Evolutionary conservation across 2,329 filamentous ascomycete genomes (phyloP).

Genomic region (Pseudogymnoascus destructans): DNA sequence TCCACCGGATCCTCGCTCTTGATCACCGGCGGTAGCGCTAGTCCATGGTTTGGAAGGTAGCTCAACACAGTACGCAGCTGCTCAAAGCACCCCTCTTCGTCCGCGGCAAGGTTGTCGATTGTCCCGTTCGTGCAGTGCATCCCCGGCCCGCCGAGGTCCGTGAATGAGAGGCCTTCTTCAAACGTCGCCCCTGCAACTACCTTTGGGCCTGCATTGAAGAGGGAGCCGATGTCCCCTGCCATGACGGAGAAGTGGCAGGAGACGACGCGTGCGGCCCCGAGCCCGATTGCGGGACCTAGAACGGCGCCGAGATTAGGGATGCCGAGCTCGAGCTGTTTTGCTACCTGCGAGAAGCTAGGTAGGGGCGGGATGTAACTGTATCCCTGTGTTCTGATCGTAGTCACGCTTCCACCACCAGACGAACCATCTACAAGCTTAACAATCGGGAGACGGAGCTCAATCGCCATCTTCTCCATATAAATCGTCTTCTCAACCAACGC

Average conservation of each 20-base stretch:
- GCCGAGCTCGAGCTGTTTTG: constrained; percentile 46
- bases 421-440: constrained; percentile 52
- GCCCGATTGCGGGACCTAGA: constrained; percentile 48
- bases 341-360: constrained; percentile 37
- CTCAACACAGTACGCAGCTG: constrained; percentile 43
- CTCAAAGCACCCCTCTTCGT: constrained; percentile 48
- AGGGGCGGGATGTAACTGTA: constrained; percentile 49
- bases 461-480: constrained; percentile 48
- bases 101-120: constrained; percentile 48
- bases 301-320: constrained; percentile 53
- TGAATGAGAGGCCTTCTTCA: constrained; percentile 46
- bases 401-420: constrained; percentile 49
- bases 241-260: constrained; percentile 53
- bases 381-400: constrained; percentile 40
- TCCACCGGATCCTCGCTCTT: constrained; percentile 35
- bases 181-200: constrained; percentile 51
- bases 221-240: constrained; percentile 46
- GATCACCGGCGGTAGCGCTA: constrained; percentile 38
- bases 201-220: constrained; percentile 52
- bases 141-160: constrained; percentile 44
- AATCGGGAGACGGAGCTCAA: constrained; percentile 44
- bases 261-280: constrained; percentile 48
- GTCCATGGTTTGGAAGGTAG: constrained; percentile 45
- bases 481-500: constrained; percentile 43
- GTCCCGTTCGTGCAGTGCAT: constrained; percentile 54